phyloP scores from a whole-genome alignment of 2,329 filamentous ascomycete species.

The Zarea fungicola region DNA sequence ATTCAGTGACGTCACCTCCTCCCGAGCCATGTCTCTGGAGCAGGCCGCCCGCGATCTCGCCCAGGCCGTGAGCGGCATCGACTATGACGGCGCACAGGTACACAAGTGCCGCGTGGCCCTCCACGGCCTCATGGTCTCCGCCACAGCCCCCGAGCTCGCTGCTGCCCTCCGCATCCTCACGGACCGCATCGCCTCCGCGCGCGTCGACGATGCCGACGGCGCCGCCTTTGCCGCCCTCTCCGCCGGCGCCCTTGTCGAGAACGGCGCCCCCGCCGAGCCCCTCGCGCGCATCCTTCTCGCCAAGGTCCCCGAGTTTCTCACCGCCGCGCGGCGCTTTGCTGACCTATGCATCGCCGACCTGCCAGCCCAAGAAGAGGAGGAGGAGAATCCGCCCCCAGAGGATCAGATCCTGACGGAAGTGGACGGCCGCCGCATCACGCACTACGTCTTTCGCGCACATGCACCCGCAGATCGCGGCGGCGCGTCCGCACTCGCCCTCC shows the following conservation, averaged over 20 bases:
- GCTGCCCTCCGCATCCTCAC: background rate
- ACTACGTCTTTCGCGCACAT: constrained; percentile 4
- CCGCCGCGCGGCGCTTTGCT: constrained; percentile 4
- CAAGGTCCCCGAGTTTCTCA: background rate
- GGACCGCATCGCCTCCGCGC: constrained; percentile 2
- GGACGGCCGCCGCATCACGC: constrained; percentile 6
- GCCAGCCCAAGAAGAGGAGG: background rate
- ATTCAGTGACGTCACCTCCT: background rate
- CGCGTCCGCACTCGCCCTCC: constrained; percentile 6
- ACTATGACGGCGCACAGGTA: constrained; percentile 8
- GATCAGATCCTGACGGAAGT: constrained; percentile 5
- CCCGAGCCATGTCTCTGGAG: constrained; percentile 8
- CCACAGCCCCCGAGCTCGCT: background rate
- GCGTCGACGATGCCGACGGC: constrained; percentile 6
- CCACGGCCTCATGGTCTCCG: constrained; percentile 2
- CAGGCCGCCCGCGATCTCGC: constrained; percentile 9
- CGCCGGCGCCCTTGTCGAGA: constrained; percentile 8
- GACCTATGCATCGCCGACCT: constrained; percentile 3
- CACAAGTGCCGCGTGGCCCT: constrained; percentile 9
- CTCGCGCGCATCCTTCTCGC: background rate
- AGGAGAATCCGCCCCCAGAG: background rate
- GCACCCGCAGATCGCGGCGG: background rate
- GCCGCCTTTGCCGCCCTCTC: constrained; percentile 7
- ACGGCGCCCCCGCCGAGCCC: background rate
- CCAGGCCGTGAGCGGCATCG: constrained; percentile 9